Conservation (phyloP, 352 stramenopile species). For the Phytopythium boreale region DNA sequence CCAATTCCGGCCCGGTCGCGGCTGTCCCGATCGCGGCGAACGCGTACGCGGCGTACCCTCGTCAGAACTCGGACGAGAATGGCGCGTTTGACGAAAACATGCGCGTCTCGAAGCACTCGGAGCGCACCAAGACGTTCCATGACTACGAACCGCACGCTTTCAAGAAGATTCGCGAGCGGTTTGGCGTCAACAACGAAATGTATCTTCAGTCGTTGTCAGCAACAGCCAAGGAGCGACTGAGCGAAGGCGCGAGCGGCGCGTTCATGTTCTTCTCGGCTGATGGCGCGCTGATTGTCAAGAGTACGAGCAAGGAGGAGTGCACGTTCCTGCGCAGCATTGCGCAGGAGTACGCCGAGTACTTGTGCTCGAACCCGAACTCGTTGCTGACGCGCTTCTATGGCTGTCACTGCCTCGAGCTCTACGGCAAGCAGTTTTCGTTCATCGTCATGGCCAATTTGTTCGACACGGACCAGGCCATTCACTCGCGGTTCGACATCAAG, state of each 20-base stretch:
- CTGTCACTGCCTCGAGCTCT: constrained; percentile 88
- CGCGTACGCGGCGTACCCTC: constrained; percentile 46
- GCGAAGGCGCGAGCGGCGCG: constrained; percentile 83
- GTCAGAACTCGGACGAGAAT: constrained; percentile 46
- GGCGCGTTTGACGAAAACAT: constrained; percentile 70
- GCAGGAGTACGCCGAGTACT: constrained; percentile 83
- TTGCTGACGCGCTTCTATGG: constrained; percentile 90
- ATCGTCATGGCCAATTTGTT: constrained; percentile 93
- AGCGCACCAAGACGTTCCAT: constrained; percentile 84
- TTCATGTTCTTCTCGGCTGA: constrained; percentile 93
- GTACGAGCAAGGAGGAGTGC: constrained; percentile 85
- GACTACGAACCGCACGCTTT: constrained; percentile 89
- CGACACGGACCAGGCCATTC: constrained; percentile 84
- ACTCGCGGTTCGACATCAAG: constrained; percentile 91
- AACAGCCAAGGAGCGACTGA: constrained; percentile 86
- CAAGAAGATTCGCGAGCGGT: constrained; percentile 85
- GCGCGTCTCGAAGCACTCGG: constrained; percentile 66
- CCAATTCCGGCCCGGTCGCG: constrained; percentile 18
- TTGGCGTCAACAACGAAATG: constrained; percentile 80
- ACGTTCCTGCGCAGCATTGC: constrained; percentile 85
- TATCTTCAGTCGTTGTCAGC: constrained; percentile 82
- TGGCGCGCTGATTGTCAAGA: constrained; percentile 90
- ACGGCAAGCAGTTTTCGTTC: constrained; percentile 91
- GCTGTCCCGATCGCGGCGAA: constrained; percentile 30
- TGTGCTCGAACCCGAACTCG: constrained; percentile 82